Base-by-base conservation (phyloP, 2,329 filamentous ascomycete genomes). In the Fusarium sp. region DNA sequence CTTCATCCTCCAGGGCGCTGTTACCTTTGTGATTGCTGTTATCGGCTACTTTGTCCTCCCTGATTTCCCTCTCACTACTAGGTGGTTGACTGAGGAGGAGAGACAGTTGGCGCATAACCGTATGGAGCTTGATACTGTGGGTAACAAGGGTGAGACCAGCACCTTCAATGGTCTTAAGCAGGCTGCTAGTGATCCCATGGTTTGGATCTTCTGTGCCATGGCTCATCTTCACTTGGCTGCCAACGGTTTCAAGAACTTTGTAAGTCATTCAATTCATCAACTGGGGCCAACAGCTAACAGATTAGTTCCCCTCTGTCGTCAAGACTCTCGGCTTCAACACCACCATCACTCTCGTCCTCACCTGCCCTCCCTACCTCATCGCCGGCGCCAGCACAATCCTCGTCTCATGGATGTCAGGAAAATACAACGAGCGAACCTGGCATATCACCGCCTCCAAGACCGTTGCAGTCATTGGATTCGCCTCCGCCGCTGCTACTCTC, bases 1-100 rank as follows among this genome's bases (percentile, higher is more conserved):
- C 0, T 93, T 93, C 78, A 91, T 93, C 55, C 88, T 93, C 12
- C 90, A 93, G 79, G 91, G 91, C 20, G 83, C 85, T 3, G 85
- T 81, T 17, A 79, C 79, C 3, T 77, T 80, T 14, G 67, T 78
- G 18, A 72, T 80, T 13, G 78, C 78, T 13, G 39, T 81, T 13
- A 12, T 57, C 1, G 77, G 79, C 8, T 81, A 75, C 62, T 81
- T 80, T 32, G 26, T 80, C 32, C 75, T 81, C 3, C 80, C 80
- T 3, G 79, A 80, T 17, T 86, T 51, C 82, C 87, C 79, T 8
- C 85, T 84, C 36, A 87, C 86, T 5, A 80, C 85, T 1, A 77
- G 81, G 15, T 80, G 78, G 45, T 79, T 89, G 26, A 82, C 82
- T 6, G 84, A 84, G 4, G 84, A 85, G 48, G 85, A 84, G 78